Percentiles rank a stretch among this genome's conserved stretches.
Evolutionary conservation across 208 protist species (phyloP).

Genomic region (Phytomonas serpens): DNA sequence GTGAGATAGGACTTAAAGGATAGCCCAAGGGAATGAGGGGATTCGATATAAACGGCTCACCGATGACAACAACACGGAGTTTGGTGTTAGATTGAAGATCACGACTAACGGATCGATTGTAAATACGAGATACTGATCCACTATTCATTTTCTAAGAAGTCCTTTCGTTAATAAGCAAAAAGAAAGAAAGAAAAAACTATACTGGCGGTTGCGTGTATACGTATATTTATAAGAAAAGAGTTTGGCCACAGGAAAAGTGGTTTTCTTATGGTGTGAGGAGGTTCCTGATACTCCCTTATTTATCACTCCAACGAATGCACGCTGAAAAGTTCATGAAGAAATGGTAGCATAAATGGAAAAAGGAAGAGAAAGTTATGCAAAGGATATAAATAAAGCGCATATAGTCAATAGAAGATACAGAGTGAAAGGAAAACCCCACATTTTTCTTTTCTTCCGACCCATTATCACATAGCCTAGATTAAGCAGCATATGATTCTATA

Average conservation of each 20-base stretch:
- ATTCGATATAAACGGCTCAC: conserved; percentile 41
- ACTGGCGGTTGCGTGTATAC: not conserved
- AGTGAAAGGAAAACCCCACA: not conserved
- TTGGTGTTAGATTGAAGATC: conserved; percentile 14
- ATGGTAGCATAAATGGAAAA: conserved; percentile 2
- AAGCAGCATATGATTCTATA: not conserved
- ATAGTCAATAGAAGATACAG: not conserved
- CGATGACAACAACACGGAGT: conserved; percentile 59
- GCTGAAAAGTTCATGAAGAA: not conserved
- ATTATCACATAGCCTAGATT: not conserved
- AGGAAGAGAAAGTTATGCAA: not conserved
- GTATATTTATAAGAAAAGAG: not conserved
- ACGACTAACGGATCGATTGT: conserved; percentile 11
- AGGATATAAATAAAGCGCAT: not conserved
- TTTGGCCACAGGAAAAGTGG: not conserved
- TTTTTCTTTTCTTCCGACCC: not conserved
- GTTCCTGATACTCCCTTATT: not conserved
- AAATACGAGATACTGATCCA: not conserved
- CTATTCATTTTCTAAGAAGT: conserved; percentile 11
- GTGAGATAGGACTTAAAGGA: conserved; percentile 57
- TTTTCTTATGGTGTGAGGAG: not conserved
- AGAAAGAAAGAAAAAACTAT: conserved; percentile 1
- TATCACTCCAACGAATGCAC: conserved; percentile 4
- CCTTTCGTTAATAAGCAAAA: conserved; percentile 7
- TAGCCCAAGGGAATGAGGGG: conserved; percentile 5